These are phyloP conservation scores for Fusarium humuli DNA, from an alignment of 2,329 filamentous ascomycete genomes.

Conservation along the genomic window DNA sequence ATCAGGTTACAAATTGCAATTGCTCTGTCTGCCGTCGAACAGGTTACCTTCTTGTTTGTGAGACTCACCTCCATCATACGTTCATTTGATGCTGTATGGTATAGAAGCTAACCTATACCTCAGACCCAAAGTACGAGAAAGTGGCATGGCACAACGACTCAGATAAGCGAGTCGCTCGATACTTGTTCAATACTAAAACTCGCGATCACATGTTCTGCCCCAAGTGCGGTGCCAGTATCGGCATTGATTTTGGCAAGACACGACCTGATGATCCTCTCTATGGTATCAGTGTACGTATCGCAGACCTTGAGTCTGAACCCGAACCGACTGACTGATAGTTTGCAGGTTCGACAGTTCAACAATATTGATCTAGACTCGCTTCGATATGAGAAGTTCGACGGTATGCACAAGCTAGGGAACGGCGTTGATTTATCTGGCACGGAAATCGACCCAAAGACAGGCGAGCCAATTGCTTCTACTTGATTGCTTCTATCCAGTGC, in stretches of 20 bases:
- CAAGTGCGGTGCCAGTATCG: constrained; percentile 60
- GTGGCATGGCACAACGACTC: constrained; percentile 58
- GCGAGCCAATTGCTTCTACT: constrained; percentile 9
- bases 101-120: not conserved
- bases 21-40: constrained; percentile 65
- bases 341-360: constrained; percentile 56
- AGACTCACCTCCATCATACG: not conserved
- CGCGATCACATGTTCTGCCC: constrained; percentile 63
- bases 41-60: constrained; percentile 64
- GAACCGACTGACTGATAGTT: constrained; percentile 7
- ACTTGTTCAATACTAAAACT: constrained; percentile 59
- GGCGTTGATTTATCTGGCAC: constrained; percentile 53
- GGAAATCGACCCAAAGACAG: constrained; percentile 11
- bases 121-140: constrained; percentile 55
- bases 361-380: constrained; percentile 56
- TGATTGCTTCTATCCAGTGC: not conserved
- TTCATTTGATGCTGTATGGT: fast-evolving
- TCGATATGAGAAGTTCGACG: constrained; percentile 53
- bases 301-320: fast-evolving
- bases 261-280: constrained; percentile 48
- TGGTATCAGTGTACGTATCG: constrained; percentile 57
- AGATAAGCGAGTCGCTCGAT: constrained; percentile 42
- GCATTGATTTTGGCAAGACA: constrained; percentile 56
- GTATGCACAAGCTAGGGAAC: constrained; percentile 51
- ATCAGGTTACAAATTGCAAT: constrained; percentile 62